phyloP scores from a whole-genome alignment of 495 filamentous ascomycete species.

The Xylaria curta region DNA sequence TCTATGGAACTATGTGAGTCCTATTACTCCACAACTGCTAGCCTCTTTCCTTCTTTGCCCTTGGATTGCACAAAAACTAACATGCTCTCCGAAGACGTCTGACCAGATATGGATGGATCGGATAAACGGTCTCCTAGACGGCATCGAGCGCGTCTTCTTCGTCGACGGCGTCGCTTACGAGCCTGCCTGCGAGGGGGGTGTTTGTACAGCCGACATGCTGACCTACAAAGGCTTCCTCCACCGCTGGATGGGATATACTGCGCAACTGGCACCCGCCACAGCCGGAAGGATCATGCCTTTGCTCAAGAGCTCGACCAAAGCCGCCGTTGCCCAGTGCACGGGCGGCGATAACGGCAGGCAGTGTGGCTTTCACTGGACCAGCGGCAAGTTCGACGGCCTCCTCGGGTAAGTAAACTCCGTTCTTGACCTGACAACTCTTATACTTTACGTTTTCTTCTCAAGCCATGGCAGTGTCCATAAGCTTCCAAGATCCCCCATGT shows the following conservation, averaged over 20 bases:
- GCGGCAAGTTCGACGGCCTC: slow-evolving; percentile 62
- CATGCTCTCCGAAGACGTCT: neutral
- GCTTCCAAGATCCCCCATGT: neutral
- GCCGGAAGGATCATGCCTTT: slow-evolving; percentile 65
- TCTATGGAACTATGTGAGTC: slow-evolving; percentile 75
- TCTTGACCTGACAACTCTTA: neutral
- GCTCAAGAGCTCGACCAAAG: slow-evolving; percentile 68
- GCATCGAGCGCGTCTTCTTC: slow-evolving; percentile 67
- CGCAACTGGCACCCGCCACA: slow-evolving; percentile 74
- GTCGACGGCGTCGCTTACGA: slow-evolving; percentile 62
- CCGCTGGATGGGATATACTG: slow-evolving; percentile 77
- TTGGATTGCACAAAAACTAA: slow-evolving; percentile 29
- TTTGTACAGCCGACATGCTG: slow-evolving; percentile 77
- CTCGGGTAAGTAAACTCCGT: slow-evolving; percentile 42
- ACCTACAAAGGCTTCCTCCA: slow-evolving; percentile 88
- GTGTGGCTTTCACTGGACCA: slow-evolving; percentile 76
- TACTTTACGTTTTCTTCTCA: neutral
- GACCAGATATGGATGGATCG: slow-evolving; percentile 64
- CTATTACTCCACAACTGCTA: neutral
- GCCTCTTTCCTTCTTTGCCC: neutral
- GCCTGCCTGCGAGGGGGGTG: slow-evolving; percentile 67
- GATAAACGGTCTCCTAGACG: slow-evolving; percentile 63
- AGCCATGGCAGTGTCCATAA: neutral
- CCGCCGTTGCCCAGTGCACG: slow-evolving; percentile 73
- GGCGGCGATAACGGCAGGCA: slow-evolving; percentile 62